These are phyloP conservation scores for Aegilops bicornis DNA, from an alignment of 176 grass and related monocot species.

Conservation along the genomic window DNA sequence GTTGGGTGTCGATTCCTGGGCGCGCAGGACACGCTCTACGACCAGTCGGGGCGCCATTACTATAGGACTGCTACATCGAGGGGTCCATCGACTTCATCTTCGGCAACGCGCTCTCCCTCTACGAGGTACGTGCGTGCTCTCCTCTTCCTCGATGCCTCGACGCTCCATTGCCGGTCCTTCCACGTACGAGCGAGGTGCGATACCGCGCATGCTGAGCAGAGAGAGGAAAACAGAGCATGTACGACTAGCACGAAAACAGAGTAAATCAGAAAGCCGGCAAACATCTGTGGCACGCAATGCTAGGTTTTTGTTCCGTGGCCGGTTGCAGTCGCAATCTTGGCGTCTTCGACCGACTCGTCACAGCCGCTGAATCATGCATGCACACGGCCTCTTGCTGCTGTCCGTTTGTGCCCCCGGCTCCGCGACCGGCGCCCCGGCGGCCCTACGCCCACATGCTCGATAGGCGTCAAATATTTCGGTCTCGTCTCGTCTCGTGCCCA, in stretches of 20 bases:
- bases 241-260: too few species aligned
- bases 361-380: not conserved
- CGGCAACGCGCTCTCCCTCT: slow-evolving; percentile 83
- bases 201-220: not conserved
- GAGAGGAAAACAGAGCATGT: not conserved
- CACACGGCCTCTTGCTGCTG: not conserved
- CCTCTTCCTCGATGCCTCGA: not conserved
- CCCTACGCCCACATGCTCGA: slow-evolving; percentile 17
- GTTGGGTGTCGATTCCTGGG: slow-evolving; percentile 79
- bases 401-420: not conserved
- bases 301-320: not conserved
- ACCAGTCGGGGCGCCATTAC: slow-evolving; percentile 76
- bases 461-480: not conserved
- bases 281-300: not conserved
- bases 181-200: not conserved
- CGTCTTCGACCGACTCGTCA: not conserved
- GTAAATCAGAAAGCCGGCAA: not conserved
- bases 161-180: not conserved
- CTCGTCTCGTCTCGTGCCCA: not conserved
- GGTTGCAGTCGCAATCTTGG: slow-evolving; percentile 10
- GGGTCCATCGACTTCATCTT: slow-evolving; percentile 98
- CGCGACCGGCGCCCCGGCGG: not conserved
- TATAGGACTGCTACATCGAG: slow-evolving; percentile 95
- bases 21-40: slow-evolving; percentile 92
- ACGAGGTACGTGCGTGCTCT: slow-evolving; percentile 37